A percentile compares a stretch with the other conserved stretches of the same genome.
Evolutionary conservation across 345 rosid species (phyloP).

Genomic region (Salix viminalis): DNA sequence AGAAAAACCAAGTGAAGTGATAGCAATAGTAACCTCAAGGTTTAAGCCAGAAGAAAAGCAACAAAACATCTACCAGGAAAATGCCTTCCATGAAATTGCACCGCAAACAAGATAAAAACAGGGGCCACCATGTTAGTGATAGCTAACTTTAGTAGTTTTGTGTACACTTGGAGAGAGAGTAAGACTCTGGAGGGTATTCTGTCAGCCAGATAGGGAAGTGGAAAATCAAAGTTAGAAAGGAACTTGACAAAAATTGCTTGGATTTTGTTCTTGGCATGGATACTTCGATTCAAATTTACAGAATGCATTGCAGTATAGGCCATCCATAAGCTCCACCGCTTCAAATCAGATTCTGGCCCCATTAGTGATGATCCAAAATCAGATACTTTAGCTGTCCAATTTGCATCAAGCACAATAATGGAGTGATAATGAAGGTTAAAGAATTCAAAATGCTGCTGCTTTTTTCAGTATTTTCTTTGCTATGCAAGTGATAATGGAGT

Average conservation of each 20-base stretch:
- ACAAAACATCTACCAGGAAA: neutral
- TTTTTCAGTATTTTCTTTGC: slow-evolving; percentile 19
- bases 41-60: neutral
- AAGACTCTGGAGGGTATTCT: neutral
- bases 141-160: neutral
- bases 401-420: slow-evolving; percentile 46
- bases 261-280: neutral
- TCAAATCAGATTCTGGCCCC: slow-evolving; percentile 32
- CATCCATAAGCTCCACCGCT: slow-evolving; percentile 34
- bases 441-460: slow-evolving; percentile 37
- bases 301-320: slow-evolving; percentile 43
- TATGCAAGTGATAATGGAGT: slow-evolving; percentile 52
- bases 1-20: neutral
- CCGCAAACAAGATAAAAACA: neutral
- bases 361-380: slow-evolving; percentile 59
- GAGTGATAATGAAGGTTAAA: slow-evolving; percentile 11
- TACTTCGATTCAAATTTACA: slow-evolving; percentile 30
- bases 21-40: slow-evolving; percentile 2
- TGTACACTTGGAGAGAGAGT: neutral
- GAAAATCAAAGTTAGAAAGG: neutral
- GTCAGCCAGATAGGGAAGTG: neutral
- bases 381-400: slow-evolving; percentile 57
- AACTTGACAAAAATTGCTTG: neutral
- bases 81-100: neutral
- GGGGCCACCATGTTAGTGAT: slow-evolving; percentile 9